Conservation (phyloP, 331 rosid species). For the Spiraea crenata region DNA sequence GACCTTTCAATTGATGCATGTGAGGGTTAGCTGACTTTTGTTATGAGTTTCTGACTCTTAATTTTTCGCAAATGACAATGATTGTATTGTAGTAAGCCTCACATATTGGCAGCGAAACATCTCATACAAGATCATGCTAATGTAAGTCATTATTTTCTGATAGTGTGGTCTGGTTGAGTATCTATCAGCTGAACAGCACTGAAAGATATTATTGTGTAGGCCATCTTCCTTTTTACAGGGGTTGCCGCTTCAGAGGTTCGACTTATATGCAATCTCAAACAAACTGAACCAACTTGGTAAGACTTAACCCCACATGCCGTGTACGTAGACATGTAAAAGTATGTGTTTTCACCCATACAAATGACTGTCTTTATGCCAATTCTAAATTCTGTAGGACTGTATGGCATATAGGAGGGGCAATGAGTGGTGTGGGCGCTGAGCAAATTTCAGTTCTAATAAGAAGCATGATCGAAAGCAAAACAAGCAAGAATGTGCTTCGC, state of each 20-base stretch:
- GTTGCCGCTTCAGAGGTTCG: conserved; percentile 78
- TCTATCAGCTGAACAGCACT: conserved; percentile 8
- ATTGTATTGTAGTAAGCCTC: not conserved
- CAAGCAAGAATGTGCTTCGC: conserved; percentile 81
- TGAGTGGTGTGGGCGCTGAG: conserved; percentile 97
- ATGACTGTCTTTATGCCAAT: not conserved
- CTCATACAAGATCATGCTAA: not conserved
- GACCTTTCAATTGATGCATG: conserved; percentile 4
- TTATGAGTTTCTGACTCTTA: not conserved
- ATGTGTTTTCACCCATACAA: not conserved
- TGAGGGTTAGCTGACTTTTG: not conserved
- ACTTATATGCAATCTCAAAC: conserved; percentile 83
- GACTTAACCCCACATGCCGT: conserved; percentile 7
- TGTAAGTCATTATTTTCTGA: conserved; percentile 11
- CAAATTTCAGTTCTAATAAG: conserved; percentile 88
- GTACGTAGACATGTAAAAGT: not conserved
- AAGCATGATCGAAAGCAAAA: conserved; percentile 84
- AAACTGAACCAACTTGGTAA: conserved; percentile 79
- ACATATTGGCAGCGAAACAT: not conserved
- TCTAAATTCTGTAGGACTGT: conserved; percentile 58
- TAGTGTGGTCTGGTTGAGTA: conserved; percentile 2
- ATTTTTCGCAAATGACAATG: not conserved
- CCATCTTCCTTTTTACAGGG: conserved; percentile 36
- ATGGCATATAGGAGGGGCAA: conserved; percentile 82
- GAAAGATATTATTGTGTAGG: conserved; percentile 10